Evolutionary conservation across 148 eudicot species (phyloP), one percentile per base, ranked within the genome.

Genomic region (Suaeda aralocaspica): DNA sequence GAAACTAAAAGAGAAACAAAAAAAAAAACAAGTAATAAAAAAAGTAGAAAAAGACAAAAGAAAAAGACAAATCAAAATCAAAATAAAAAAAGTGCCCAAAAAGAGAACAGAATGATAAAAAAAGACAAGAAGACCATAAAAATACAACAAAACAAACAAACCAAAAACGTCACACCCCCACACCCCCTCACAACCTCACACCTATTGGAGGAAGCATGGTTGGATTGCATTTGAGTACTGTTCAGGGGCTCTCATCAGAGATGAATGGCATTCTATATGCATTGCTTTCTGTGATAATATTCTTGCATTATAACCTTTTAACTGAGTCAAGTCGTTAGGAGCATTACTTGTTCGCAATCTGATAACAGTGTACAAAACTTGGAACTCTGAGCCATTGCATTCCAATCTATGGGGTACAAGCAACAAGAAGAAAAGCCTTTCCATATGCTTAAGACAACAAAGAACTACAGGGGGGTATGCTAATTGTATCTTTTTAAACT

Each of bases 361-460:
- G 74, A 36, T 82, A 68, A 48, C 84, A 91, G 99, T 77, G 96
- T 95, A 67, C 96, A 89, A 64, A 95, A 95, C 84, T 78, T 95
- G 93, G 99, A 95, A 76, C 85, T 95, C 64, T 22, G 99, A 95
- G 74, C 89, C 99, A 59, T 66, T 95, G 82, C 86, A 89, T 77
- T 79, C 96, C 29, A 78, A 84, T 77, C 90, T 95, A 34, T 76
- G 74, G 87, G 99, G 99, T 52, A 83, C 97, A 48, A 91, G 79
- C 85, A 91, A 86, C 87, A 95, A 91, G 81, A 95, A 95, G 83
- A 89, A 86, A 85, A 91, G 99, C 76, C 81, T 95, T 67, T 95
- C 78, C 97, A 91, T 67, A 86, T 88, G 85, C 95, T 95, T 63
- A 91, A 88, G 89, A 84, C 97, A 68, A 95, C 99, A 74, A 84